Base-by-base conservation (phyloP, 805 yeast species). In the Saccharomycopsis olivae region DNA sequence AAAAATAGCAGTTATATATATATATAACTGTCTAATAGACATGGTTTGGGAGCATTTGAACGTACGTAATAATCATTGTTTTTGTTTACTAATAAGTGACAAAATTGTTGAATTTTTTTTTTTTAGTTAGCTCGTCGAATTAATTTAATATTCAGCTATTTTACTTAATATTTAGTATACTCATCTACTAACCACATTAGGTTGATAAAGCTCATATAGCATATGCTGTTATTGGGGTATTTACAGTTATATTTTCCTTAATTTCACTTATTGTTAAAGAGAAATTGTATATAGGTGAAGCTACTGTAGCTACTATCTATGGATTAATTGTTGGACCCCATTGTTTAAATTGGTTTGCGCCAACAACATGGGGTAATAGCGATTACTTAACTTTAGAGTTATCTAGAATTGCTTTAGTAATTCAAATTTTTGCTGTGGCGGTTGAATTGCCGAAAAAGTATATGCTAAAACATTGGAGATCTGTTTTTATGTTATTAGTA, bases 391-490 rank as follows among this genome's bases (percentile, higher is more conserved):
- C 96, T 0, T 63, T 86, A 48, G 96, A 87, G 53, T 66, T 88
- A 13, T 78, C 89, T 41, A 69, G 96, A 39, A 73, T 87, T 13
- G 89, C 86, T 3, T 63, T 87, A 51, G 78, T 89, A 54, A 73
- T 87, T 39, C 96, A 87, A 62, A 84, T 87, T 50, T 89, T 87
- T 52, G 95, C 95, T 8, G 94, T 85, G 16, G 94, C 95, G 2
- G 96, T 87, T 25, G 96, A 87, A 58, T 64, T 87, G 58, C 96
- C 96, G 14, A 74, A 83, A 41, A 83, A 82, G 55, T 87, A 88
- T 57, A 82, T 88, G 89, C 66, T 75, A 47, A 73, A 72, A 46
- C 96, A 88, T 56, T 79, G 92, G 86, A 49, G 70, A 6, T 79
- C 94, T 0, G 87, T 88, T 13, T 58, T 75, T 16, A 68, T 82